A percentile compares a stretch with the other conserved stretches of the same genome.
These are phyloP conservation scores for Heliocybe sulcata DNA, from an alignment of 1,284 basidiomycete species.

Conservation along the genomic window DNA sequence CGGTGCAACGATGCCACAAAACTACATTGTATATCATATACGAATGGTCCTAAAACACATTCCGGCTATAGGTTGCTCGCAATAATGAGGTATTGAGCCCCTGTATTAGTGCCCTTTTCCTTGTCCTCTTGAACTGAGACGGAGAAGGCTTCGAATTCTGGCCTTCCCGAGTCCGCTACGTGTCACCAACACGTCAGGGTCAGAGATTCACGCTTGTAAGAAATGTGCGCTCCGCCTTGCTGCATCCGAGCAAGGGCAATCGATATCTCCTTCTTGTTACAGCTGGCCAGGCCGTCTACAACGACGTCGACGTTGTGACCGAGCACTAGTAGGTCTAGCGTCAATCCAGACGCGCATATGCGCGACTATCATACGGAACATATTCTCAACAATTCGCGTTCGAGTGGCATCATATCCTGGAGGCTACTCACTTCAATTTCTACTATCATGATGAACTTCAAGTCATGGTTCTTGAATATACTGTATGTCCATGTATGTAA, in stretches of 20 bases:
- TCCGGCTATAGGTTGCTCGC: background rate
- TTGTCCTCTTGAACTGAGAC: too few relatives aligned
- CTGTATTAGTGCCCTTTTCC: too few relatives aligned
- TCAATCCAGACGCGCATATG: slow-evolving; percentile 83
- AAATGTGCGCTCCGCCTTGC: slow-evolving; percentile 69
- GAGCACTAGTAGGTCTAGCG: slow-evolving; percentile 53
- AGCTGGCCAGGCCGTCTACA: slow-evolving; percentile 81
- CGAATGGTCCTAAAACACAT: too few relatives aligned
- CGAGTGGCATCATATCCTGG: background rate
- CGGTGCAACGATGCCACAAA: background rate
- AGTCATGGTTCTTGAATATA: slow-evolving; percentile 38
- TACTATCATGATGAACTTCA: slow-evolving; percentile 67
- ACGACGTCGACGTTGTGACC: slow-evolving; percentile 64
- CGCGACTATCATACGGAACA: slow-evolving; percentile 51
- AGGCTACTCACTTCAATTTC: slow-evolving; percentile 79
- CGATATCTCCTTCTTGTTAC: slow-evolving; percentile 65
- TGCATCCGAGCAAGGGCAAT: slow-evolving; percentile 62
- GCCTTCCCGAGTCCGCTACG: slow-evolving; percentile 54
- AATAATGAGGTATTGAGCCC: too few relatives aligned
- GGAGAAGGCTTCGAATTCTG: slow-evolving; percentile 72
- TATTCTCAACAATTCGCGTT: slow-evolving; percentile 7
- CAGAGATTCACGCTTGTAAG: slow-evolving; percentile 78
- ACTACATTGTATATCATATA: background rate
- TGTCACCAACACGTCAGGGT: slow-evolving; percentile 66
- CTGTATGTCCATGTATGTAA: slow-evolving; percentile 56